phyloP scores from a whole-genome alignment of 2,329 filamentous ascomycete genomes.

The Aureobasidium sp. region DNA sequence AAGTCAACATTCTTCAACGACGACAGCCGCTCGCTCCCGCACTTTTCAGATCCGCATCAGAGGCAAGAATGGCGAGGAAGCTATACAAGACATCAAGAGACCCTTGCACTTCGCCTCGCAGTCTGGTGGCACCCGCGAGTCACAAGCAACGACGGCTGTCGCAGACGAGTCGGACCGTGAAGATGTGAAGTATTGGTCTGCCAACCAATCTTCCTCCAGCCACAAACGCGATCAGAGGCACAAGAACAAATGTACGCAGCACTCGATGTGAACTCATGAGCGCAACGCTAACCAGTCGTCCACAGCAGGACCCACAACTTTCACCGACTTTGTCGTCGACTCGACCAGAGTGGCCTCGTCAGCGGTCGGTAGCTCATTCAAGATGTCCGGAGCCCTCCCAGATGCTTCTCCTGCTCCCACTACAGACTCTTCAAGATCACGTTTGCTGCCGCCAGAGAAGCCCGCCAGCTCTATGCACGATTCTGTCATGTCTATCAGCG shows the following conservation, averaged over 20 bases:
- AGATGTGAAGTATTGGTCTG: background rate
- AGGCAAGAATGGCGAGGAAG: constrained; percentile 19
- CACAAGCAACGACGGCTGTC: constrained; percentile 4
- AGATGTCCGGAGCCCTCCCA: constrained; percentile 21
- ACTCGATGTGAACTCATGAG: background rate
- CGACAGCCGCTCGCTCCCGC: background rate
- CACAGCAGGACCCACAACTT: background rate
- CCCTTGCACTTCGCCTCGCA: constrained; percentile 11
- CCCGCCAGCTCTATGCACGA: background rate
- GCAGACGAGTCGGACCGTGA: constrained; percentile 3
- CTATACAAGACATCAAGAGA: constrained; percentile 12
- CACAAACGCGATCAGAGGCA: background rate
- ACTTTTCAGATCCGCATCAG: constrained; percentile 14
- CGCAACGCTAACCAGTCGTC: background rate
- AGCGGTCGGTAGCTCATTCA: background rate
- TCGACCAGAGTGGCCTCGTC: background rate
- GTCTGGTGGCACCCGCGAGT: background rate
- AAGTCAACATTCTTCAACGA: background rate
- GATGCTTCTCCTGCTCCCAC: background rate
- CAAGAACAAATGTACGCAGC: background rate
- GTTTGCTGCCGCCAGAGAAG: background rate
- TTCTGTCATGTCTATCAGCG: background rate
- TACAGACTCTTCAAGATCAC: background rate
- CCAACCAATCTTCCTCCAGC: background rate
- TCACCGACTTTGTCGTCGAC: background rate